Base-by-base conservation (phyloP, 306 rosid genomes). In the Oxytropis ochrocephala region DNA sequence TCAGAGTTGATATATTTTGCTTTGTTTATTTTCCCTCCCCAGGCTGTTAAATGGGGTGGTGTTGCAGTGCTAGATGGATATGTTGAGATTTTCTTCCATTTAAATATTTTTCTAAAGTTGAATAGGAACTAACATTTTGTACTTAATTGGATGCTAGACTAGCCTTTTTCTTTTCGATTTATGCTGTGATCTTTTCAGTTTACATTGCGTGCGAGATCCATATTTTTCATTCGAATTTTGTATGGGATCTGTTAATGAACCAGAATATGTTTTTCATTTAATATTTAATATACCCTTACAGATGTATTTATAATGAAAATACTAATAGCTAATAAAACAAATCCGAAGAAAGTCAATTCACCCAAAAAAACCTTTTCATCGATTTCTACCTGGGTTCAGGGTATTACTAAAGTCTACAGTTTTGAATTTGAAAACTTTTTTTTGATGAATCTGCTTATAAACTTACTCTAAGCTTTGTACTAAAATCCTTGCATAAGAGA, bases 1-100 rank as follows among this genome's bases (percentile, higher is more conserved):
- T 8, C 84, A 86, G 69, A 90, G 87, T 85, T 93, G 52, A 80
- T 62, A 12, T 21, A 38, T 54, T 48, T 47, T 67, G 46, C 21
- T 35, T 43, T 59, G 11, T 36, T 62, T 63, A 2, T 9, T 27
- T 39, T 29, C 17, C 46, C 47, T 39, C 50, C 42, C 12, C 18
- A 16, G 48, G 50, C 49, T 18, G 33, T 27, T 11, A n/a, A n/a
- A n/a, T n/a, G n/a, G 24, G 53, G 14, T 74, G 66, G 86, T 83
- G 51, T 80, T 80, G 55, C 46, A n/a, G 47, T 66, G 57, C 61
- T 66, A 71, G 70, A 43, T 55, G 70, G 64, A 44, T 70, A 52
- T 64, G 27, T 55, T 73, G 11, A 51, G 5, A 11, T 11, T 39
- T 48, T 59, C 43, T 55, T 11, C 47, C 0, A 29, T 33, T 55